phyloP scores from a whole-genome alignment of 805 yeast species.

The Kurtzmaniella cleridarum region DNA sequence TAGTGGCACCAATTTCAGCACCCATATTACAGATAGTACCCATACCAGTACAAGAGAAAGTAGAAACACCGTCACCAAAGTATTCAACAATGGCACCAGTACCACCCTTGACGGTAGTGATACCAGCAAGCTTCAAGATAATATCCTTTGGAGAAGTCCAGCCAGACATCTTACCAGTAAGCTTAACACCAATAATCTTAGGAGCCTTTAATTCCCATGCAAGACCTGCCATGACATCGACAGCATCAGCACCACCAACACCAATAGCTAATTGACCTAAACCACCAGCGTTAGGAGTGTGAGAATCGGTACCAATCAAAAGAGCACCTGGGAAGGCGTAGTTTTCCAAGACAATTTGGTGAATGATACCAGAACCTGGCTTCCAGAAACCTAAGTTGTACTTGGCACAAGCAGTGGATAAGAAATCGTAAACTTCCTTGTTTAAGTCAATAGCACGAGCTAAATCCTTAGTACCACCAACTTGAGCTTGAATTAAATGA shows the following conservation, averaged over 20 bases:
- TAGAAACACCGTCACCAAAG: slow-evolving; percentile 90
- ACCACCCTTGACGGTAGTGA: slow-evolving; percentile 96
- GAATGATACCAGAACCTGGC: slow-evolving; percentile 98
- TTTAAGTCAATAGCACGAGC: slow-evolving; percentile 81
- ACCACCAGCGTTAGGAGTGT: slow-evolving; percentile 98
- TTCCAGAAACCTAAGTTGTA: slow-evolving; percentile 98
- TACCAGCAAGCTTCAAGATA: slow-evolving; percentile 87
- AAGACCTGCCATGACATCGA: slow-evolving; percentile 88
- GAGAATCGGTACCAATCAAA: slow-evolving; percentile 95
- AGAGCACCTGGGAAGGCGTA: slow-evolving; percentile 96
- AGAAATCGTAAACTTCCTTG: slow-evolving; percentile 92
- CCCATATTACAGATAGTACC: slow-evolving; percentile 99
- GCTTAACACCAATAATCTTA: slow-evolving; percentile 88
- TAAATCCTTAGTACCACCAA: slow-evolving; percentile 84
- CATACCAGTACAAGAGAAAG: slow-evolving; percentile 97
- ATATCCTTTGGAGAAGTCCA: slow-evolving; percentile 98
- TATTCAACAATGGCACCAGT: slow-evolving; percentile 95
- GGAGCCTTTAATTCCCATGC: slow-evolving; percentile 99
- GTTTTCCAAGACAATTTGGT: slow-evolving; percentile 93
- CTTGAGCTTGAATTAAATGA: slow-evolving; percentile 93
- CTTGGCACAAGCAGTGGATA: slow-evolving; percentile 85
- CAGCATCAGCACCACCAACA: slow-evolving; percentile 99
- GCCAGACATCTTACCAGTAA: slow-evolving; percentile 86
- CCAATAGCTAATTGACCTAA: slow-evolving; percentile 96
- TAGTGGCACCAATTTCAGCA: slow-evolving; percentile 98